Evolutionary conservation across 441 rosid genomes (phyloP), one percentile per base, ranked within the genome.

Genomic region (Gossypium lobatum): DNA sequence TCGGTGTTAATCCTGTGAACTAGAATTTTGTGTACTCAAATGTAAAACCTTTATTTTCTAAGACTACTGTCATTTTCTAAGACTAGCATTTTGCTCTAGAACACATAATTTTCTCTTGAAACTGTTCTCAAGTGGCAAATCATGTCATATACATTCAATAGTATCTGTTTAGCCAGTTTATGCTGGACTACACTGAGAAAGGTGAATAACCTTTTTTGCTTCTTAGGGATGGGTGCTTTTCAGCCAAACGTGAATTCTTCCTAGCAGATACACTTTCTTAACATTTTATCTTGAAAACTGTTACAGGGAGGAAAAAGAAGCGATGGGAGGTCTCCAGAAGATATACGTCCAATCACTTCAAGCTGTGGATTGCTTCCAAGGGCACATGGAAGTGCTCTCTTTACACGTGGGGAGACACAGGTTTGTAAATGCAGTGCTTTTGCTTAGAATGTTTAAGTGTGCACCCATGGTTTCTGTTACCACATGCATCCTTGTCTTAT

Each of bases 331-430:
- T 78, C 84, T 54, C 81, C 92, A 14, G 86, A 84, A 63, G 97
- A 76, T 68, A 90, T 93, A 79, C 97, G 98, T 58, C 91, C 97
- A 54, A 93, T 96, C 85, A 86, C 84, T 80, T 85, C 99, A 64
- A 88, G 85, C 79, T 93, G 98, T 82, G 93, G 98, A 64, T 75
- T 96, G 74, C 97, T 96, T 75, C 99, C 98, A 74, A 89, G 99
- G 79, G 94, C 98, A 18, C 99, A 96, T 80, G 98, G 99, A 75
- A 96, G 99, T 81, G 85, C 95, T 78, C 99, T 96, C 74, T 96
- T 96, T 83, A 96, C 99, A 37, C 99, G 97, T 20, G 99, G 99
- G 42, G 99, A 96, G 89, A 96, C 99, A 61, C 99, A 96, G 97
- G 99, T 92, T 73, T 64, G 71, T 52, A 60, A 34, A 37, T 68